phyloP scores from a whole-genome alignment of 1,284 basidiomycete genomes.

The Schizopora paradoxa region DNA sequence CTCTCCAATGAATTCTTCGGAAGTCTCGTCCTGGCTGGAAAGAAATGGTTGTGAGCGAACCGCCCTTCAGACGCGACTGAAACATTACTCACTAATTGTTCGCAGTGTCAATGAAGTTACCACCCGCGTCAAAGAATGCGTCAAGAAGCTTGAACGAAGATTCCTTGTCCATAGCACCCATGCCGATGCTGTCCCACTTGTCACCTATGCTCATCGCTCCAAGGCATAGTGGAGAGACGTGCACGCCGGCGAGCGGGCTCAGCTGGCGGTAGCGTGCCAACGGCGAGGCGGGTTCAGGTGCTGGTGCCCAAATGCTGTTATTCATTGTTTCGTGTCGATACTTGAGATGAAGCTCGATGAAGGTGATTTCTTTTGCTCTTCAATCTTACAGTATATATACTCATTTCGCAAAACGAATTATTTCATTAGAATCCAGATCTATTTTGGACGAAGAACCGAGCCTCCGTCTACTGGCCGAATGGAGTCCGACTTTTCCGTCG shows the following conservation, averaged over 20 bases:
- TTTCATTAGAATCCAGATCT: no score
- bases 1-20: conserved; percentile 41
- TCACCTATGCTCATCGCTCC: conserved; percentile 44
- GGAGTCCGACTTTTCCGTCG: no score
- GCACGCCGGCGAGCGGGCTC: conserved; percentile 12
- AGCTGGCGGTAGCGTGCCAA: conserved; percentile 14
- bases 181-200: conserved; percentile 27
- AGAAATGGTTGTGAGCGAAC: conserved; percentile 1
- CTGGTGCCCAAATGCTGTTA: conserved; percentile 4
- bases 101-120: conserved; percentile 19
- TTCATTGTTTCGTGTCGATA: no score
- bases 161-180: conserved; percentile 5
- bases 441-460: no score
- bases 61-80: no score
- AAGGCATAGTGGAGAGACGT: conserved; percentile 41
- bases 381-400: no score
- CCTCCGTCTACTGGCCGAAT: no score
- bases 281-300: conserved; percentile 1
- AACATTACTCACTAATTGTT: conserved; percentile 7
- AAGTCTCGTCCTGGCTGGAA: conserved; percentile 35
- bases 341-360: no score
- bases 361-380: no score
- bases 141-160: conserved; percentile 18
- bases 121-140: conserved; percentile 13
- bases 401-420: no score